Conservation (phyloP, 2,329 filamentous ascomycete species). For the Botrytis deweyae region DNA sequence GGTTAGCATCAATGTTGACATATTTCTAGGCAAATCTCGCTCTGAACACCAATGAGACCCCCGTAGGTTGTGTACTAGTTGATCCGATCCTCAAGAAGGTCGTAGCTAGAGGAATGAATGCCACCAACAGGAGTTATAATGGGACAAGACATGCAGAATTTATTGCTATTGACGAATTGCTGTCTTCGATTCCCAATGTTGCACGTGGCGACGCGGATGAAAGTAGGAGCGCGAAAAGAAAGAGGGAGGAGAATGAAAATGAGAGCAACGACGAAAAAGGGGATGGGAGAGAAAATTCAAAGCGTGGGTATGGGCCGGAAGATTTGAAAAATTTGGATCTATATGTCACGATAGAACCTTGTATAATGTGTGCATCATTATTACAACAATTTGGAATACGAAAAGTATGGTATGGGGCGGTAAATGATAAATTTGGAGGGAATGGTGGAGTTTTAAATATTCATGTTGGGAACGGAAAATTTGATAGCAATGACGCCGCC, state of each 20-base stretch:
- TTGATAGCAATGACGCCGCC: conserved; percentile 6
- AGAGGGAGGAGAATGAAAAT: neutral
- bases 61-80: conserved; percentile 93
- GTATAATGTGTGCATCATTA: conserved; percentile 96
- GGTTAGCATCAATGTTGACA: neutral
- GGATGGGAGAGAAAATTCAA: conserved; percentile 27
- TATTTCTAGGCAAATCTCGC: conserved; percentile 73
- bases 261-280: neutral
- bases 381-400: conserved; percentile 84
- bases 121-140: conserved; percentile 86
- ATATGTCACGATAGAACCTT: conserved; percentile 97
- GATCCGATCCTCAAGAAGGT: conserved; percentile 62
- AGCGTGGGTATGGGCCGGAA: conserved; percentile 54
- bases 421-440: conserved; percentile 96
- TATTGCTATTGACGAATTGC: conserved; percentile 71
- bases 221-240: conserved; percentile 28
- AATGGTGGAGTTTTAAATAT: conserved; percentile 91
- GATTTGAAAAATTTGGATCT: conserved; percentile 72
- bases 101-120: conserved; percentile 92
- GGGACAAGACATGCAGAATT: conserved; percentile 96
- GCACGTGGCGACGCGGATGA: neutral
- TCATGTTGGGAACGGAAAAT: conserved; percentile 48
- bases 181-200: conserved; percentile 49
- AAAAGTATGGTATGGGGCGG: conserved; percentile 90
- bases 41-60: conserved; percentile 83